Evolutionary conservation across 306 rosid genomes (phyloP).

Genomic region (Gleditsia sinensis): DNA sequence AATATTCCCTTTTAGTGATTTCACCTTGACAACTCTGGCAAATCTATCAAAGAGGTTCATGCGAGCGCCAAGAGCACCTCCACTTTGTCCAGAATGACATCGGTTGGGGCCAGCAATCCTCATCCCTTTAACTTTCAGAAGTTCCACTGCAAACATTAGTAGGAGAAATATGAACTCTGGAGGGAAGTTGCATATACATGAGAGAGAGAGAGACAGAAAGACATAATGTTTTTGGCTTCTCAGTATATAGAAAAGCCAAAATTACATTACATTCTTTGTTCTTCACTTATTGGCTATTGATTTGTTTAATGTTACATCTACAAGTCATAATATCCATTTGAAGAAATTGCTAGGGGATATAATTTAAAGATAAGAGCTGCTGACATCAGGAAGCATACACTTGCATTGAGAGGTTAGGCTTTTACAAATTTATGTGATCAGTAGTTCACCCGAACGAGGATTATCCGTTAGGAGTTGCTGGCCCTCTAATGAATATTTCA

Average conservation of each 20-base stretch:
- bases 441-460: neutral
- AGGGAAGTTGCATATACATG: neutral
- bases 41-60: conserved; percentile 92
- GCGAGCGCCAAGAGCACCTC: conserved; percentile 75
- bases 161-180: neutral
- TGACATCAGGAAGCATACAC: neutral
- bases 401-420: neutral
- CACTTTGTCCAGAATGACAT: conserved; percentile 41
- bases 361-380: neutral
- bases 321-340: neutral
- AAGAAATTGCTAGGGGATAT: neutral
- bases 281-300: neutral
- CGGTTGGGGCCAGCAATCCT: conserved; percentile 45
- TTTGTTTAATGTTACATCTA: neutral
- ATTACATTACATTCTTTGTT: neutral
- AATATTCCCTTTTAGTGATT: conserved; percentile 11
- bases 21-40: conserved; percentile 88
- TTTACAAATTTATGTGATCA: neutral
- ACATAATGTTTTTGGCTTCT: neutral
- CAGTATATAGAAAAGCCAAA: neutral
- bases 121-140: conserved; percentile 48
- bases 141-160: conserved; percentile 21
- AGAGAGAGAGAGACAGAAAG: neutral
- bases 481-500: neutral
- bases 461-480: neutral